A percentile compares a stretch with the other conserved stretches of the same genome.
phyloP scores from a whole-genome alignment of 192 early-diverging fungal species.

The Cladochytrium replicatum region DNA sequence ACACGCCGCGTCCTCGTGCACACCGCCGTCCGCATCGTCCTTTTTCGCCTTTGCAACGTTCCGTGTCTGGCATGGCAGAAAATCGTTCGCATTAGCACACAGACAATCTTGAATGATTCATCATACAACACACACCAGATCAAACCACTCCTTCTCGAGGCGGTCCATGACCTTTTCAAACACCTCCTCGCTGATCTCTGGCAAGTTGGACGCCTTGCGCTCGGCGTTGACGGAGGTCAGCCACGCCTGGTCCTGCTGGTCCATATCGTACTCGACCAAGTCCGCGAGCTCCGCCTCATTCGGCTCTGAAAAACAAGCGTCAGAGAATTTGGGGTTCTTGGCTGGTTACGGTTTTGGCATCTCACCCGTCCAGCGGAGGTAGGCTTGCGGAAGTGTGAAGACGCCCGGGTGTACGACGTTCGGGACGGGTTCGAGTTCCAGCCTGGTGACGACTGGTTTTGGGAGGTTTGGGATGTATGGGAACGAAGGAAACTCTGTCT shows the following conservation, averaged over 20 bases:
- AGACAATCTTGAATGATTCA: neutral
- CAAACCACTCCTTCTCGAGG: slow-evolving; percentile 97
- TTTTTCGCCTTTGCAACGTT: slow-evolving; percentile 61
- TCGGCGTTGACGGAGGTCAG: slow-evolving; percentile 57
- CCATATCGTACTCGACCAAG: slow-evolving; percentile 93
- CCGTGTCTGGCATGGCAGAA: slow-evolving; percentile 44
- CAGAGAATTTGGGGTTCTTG: no score
- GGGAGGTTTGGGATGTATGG: no score
- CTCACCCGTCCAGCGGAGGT: no score
- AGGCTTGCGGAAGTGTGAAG: no score
- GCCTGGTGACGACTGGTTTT: no score
- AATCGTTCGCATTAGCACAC: neutral
- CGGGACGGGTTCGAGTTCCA: no score
- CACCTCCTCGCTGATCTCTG: slow-evolving; percentile 41
- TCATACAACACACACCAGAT: slow-evolving; percentile 47
- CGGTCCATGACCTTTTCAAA: slow-evolving; percentile 85
- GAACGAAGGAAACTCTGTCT: no score
- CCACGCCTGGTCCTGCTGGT: slow-evolving; percentile 84
- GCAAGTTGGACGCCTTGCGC: slow-evolving; percentile 39
- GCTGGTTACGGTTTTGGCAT: no score
- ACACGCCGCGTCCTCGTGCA: slow-evolving; percentile 76
- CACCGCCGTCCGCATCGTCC: slow-evolving; percentile 38
- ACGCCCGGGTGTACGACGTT: no score
- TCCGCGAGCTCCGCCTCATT: slow-evolving; percentile 32
- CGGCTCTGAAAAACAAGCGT: slow-evolving; percentile 22